These are phyloP conservation scores for Calonectria naviculata DNA, from an alignment of 2,329 filamentous ascomycete species.

Conservation along the genomic window DNA sequence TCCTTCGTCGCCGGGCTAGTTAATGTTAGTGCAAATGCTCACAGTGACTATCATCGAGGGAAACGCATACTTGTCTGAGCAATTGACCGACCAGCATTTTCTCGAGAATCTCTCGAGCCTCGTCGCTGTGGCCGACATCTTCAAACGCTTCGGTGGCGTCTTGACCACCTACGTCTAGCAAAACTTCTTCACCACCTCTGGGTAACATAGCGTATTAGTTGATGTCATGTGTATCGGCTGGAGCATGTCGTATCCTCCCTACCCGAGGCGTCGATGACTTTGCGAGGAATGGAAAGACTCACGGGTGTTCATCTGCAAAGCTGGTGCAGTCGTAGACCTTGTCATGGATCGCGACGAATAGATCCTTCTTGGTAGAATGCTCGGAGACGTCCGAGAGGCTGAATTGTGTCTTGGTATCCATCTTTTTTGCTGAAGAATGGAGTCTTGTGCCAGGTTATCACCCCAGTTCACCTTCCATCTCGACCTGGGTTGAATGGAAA, in stretches of 20 bases:
- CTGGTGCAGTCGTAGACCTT: constrained; percentile 86
- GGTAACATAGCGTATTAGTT: neutral
- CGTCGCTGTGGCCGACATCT: constrained; percentile 25
- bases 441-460: neutral
- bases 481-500: neutral
- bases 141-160: constrained; percentile 25
- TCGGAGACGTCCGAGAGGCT: constrained; percentile 79
- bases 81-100: neutral
- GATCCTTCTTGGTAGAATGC: constrained; percentile 88
- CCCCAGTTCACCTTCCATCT: neutral
- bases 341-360: constrained; percentile 88
- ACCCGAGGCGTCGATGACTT: neutral
- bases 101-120: constrained; percentile 16
- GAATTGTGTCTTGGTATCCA: constrained; percentile 54
- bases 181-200: constrained; percentile 19
- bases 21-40: neutral
- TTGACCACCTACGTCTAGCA: constrained; percentile 10
- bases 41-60: too few relatives aligned
- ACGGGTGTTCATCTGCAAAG: constrained; percentile 94
- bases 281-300: constrained; percentile 46
- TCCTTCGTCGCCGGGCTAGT: constrained; percentile 7
- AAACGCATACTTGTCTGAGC: neutral
- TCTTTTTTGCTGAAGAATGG: neutral
- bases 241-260: neutral
- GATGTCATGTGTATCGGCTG: neutral